Evolutionary conservation across 2,329 filamentous ascomycete genomes (phyloP), one percentile per base, ranked within the genome.

Genomic region (Neopestalotiopsis clavispora): DNA sequence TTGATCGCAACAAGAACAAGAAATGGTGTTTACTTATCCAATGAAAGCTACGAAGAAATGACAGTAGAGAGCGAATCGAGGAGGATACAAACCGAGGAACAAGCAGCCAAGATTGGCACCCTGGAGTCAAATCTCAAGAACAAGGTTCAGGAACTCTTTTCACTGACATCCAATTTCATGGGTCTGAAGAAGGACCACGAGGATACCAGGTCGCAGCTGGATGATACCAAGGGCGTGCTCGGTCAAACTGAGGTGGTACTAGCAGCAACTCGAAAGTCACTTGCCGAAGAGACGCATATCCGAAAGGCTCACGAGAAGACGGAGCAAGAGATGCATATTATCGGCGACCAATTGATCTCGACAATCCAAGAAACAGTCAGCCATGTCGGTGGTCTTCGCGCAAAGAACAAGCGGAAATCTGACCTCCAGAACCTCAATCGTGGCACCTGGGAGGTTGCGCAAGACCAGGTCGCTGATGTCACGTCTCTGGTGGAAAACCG

Each of bases 11-110:
- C 96, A 5, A 87, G 96, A 30, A 94, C 97, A 78, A 91, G 96
- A 49, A 98, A 98, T 77, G 96, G 96, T 66, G 95, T 99, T 2
- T 98, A 98, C 78, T 86, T 99, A 42, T 92, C 95, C 0, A 92
- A 94, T 68, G 94, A 97, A 69, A 89, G 89, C 17, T 98, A 94
- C 76, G 95, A 98, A 77, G 93, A 97, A 74, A 92, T 99, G 82
- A 95, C 91, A 0, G 92, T 93, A 4, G 91, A 97, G 78, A 98
- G 93, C 80, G 96, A 99, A 80, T 97, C 95, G 2, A 89, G 95
- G 66, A 88, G 94, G 13, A 98, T 98, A 71, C 87, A 98, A 52
- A 92, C 92, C 73, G 95, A 98, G 75, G 96, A 99, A 78, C 95
- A 98, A 76, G 88, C 91, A 7, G 94, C 95, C 73, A 95, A 94